These are phyloP conservation scores for Malus domestica DNA, from an alignment of 306 rosid genomes.

Conservation along the genomic window ASM211411v1 NC_041794.1:31248001-31248500, in stretches of 20 bases:
- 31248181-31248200: slow-evolving; percentile 36
- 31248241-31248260: not conserved
- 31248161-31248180: slow-evolving; percentile 62
- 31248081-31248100: slow-evolving; percentile 62
- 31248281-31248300: too few relatives aligned
- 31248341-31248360: too few relatives aligned
- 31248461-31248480: slow-evolving; percentile 64
- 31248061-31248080: slow-evolving; percentile 54
- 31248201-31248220: not conserved
- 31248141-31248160: slow-evolving; percentile 57
- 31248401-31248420: too few relatives aligned
- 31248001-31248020: slow-evolving; percentile 48
- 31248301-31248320: too few relatives aligned
- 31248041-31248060: slow-evolving; percentile 68
- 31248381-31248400: too few relatives aligned
- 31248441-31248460: slow-evolving; percentile 22
- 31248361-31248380: too few relatives aligned
- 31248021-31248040: slow-evolving; percentile 67
- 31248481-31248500: slow-evolving; percentile 59
- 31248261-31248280: not conserved
- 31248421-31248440: not conserved
- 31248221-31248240: not conserved
- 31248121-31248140: slow-evolving; percentile 57
- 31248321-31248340: not conserved
- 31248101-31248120: slow-evolving; percentile 64